Conservation (phyloP, 495 filamentous ascomycete species). For the Aspergillus leporis region DNA sequence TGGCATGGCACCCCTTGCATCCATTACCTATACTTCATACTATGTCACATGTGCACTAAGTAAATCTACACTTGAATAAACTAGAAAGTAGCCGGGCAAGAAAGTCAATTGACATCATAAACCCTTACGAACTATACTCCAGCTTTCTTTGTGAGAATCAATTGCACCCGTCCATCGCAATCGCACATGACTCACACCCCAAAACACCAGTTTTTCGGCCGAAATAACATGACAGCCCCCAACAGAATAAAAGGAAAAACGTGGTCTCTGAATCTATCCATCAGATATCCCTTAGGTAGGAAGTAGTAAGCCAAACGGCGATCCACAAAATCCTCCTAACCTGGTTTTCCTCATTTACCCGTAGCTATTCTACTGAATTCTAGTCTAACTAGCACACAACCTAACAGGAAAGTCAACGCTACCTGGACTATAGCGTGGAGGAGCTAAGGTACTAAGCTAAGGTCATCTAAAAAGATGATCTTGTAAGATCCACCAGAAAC, state of each 20-base stretch:
- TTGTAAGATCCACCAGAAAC: not conserved
- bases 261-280: slow-evolving; percentile 5
- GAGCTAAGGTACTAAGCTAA: not conserved
- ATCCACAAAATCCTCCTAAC: not conserved
- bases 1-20: not conserved
- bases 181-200: not conserved
- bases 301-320: not conserved
- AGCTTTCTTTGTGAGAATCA: not conserved
- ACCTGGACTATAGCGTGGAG: not conserved
- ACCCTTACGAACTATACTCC: not conserved
- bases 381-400: not conserved
- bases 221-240: not conserved
- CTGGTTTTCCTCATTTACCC: not conserved
- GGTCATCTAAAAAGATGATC: not conserved
- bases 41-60: too few species aligned
- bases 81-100: too few species aligned
- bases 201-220: not conserved
- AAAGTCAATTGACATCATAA: not conserved
- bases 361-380: not conserved
- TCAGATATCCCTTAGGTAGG: not conserved
- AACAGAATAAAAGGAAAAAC: slow-evolving; percentile 1
- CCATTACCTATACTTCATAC: not conserved
- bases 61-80: too few species aligned
- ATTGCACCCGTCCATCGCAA: not conserved
- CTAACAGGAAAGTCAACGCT: not conserved